These are phyloP conservation scores for Fallopia convolvulus DNA, from an alignment of 148 eudicot genomes.

Conservation along the genomic window DNA sequence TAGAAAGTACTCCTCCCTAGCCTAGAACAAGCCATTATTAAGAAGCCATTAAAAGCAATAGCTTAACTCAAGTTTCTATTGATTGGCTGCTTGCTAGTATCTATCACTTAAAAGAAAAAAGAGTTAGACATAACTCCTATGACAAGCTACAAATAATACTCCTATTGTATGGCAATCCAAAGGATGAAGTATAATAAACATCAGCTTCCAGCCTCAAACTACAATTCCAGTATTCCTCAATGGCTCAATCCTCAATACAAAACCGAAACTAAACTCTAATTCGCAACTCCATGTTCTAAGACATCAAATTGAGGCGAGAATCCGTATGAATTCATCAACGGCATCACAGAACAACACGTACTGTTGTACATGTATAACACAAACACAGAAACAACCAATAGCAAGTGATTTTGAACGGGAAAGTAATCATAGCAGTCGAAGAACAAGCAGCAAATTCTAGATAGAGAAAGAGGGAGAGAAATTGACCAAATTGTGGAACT, in stretches of 20 bases:
- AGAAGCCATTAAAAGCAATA: not conserved
- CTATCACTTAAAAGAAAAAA: not conserved
- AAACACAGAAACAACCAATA: not conserved
- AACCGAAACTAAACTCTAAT: not conserved
- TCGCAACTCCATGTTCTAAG: not conserved
- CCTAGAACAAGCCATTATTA: not conserved
- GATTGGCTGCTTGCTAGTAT: not conserved
- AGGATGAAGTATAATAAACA: not conserved
- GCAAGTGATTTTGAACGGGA: not conserved
- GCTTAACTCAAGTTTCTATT: not conserved
- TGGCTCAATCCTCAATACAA: not conserved
- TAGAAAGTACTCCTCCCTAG: not conserved
- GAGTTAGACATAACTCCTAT: not conserved
- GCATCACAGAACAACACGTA: not conserved
- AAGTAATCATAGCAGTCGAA: not conserved
- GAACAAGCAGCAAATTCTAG: not conserved
- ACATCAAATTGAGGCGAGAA: not conserved
- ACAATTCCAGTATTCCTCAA: not conserved
- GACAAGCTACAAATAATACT: not conserved
- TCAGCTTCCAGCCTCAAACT: not conserved
- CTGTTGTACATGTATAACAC: no score
- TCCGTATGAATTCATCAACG: not conserved
- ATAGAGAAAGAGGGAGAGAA: not conserved
- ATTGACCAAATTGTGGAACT: slow-evolving; percentile 65
- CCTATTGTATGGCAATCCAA: not conserved